phyloP scores from a whole-genome alignment of 1,139 yeast genomes.

The Candida sp. region DNA sequence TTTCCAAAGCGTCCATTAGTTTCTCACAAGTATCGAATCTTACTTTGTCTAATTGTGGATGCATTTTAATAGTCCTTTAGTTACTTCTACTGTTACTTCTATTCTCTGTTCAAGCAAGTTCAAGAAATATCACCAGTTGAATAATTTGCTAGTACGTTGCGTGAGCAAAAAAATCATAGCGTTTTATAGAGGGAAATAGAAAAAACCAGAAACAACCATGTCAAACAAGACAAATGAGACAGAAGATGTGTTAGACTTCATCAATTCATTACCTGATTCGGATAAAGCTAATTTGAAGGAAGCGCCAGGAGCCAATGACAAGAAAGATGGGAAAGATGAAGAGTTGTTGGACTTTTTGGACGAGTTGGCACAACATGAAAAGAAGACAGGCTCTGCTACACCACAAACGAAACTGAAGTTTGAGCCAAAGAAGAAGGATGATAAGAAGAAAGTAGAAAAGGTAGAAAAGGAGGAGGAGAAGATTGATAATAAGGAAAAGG shows the following conservation, averaged over 20 bases:
- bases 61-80: too few species aligned
- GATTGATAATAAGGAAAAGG: neutral
- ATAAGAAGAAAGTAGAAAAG: neutral
- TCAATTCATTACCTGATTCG: slow-evolving; percentile 82
- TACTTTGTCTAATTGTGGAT: slow-evolving; percentile 45
- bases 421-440: slow-evolving; percentile 12
- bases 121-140: too few species aligned
- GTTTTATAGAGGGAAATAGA: too few species aligned
- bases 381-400: slow-evolving; percentile 13
- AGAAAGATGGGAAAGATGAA: slow-evolving; percentile 45
- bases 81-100: too few species aligned
- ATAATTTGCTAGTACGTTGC: too few species aligned
- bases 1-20: slow-evolving; percentile 83
- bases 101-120: too few species aligned
- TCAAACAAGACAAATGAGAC: slow-evolving; percentile 29
- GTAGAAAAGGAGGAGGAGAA: neutral
- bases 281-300: slow-evolving; percentile 31
- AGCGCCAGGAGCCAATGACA: slow-evolving; percentile 11
- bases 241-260: slow-evolving; percentile 86
- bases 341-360: slow-evolving; percentile 88
- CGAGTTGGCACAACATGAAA: slow-evolving; percentile 60
- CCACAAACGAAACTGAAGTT: slow-evolving; percentile 12
- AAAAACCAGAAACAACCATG: too few species aligned
- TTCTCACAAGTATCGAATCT: slow-evolving; percentile 64
- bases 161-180: too few species aligned